Percentiles rank a stretch among this genome's conserved stretches.
Evolutionary conservation across 805 yeast genomes (phyloP).

Genomic region (Saccharomyces mikatae): DNA sequence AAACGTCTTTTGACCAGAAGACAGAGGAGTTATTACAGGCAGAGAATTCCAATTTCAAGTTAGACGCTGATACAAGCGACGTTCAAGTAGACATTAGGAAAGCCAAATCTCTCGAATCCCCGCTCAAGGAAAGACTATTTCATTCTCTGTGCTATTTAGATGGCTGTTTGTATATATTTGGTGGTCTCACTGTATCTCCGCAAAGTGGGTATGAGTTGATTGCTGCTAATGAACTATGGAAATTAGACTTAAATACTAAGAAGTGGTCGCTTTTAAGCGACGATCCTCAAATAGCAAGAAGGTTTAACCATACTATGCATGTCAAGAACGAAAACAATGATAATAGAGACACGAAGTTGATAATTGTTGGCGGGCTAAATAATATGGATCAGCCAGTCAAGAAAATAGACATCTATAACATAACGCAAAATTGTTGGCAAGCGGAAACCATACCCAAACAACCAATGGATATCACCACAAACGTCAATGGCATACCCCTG

Average conservation of each 20-base stretch:
- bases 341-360: slow-evolving; percentile 25
- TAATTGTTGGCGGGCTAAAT: slow-evolving; percentile 30
- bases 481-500: slow-evolving; percentile 17
- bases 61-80: neutral
- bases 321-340: slow-evolving; percentile 24
- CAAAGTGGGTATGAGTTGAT: slow-evolving; percentile 31
- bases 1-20: slow-evolving; percentile 9
- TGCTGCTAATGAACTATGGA: slow-evolving; percentile 64
- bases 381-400: slow-evolving; percentile 26
- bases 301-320: slow-evolving; percentile 50
- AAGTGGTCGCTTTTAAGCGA: slow-evolving; percentile 47
- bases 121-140: slow-evolving; percentile 37
- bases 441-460: slow-evolving; percentile 7
- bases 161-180: slow-evolving; percentile 49
- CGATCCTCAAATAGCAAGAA: slow-evolving; percentile 30
- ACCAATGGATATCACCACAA: slow-evolving; percentile 13
- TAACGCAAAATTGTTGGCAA: slow-evolving; percentile 28
- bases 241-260: slow-evolving; percentile 44
- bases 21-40: neutral
- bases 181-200: slow-evolving; percentile 48
- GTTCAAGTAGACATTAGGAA: slow-evolving; percentile 1
- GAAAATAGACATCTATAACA: slow-evolving; percentile 26
- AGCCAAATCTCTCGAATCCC: neutral
- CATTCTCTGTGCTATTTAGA: slow-evolving; percentile 49
- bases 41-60: slow-evolving; percentile 9